A percentile compares a stretch with the other conserved stretches of the same genome.
phyloP scores from a whole-genome alignment of 2,329 filamentous ascomycete genomes.

The Tolypocladium inflatum region DNA sequence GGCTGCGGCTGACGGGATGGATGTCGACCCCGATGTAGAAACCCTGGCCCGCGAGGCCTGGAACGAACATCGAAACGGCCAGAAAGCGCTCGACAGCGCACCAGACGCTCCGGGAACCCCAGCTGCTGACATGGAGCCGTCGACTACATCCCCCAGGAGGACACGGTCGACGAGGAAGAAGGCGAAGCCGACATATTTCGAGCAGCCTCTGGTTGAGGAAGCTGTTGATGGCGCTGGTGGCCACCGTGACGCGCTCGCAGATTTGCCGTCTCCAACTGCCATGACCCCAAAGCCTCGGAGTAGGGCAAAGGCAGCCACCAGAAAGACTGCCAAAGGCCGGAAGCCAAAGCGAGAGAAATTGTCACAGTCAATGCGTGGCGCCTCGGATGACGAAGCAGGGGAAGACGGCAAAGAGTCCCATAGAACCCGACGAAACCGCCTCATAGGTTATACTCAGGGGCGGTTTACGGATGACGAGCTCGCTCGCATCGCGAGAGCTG shows the following conservation, averaged over 20 bases:
- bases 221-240: slow-evolving; percentile 9
- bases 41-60: slow-evolving; percentile 23
- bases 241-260: slow-evolving; percentile 7
- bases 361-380: slow-evolving; percentile 13
- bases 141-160: slow-evolving; percentile 11
- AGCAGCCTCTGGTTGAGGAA: slow-evolving; percentile 16
- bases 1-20: neutral
- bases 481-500: slow-evolving; percentile 25
- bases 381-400: slow-evolving; percentile 8
- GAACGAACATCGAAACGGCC: slow-evolving; percentile 21
- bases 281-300: slow-evolving; percentile 18
- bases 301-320: slow-evolving; percentile 18
- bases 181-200: slow-evolving; percentile 37
- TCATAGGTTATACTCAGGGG: slow-evolving; percentile 24
- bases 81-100: slow-evolving; percentile 9
- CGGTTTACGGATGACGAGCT: slow-evolving; percentile 35
- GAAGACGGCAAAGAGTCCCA: slow-evolving; percentile 6
- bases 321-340: slow-evolving; percentile 10
- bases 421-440: slow-evolving; percentile 12
- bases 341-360: slow-evolving; percentile 8
- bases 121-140: slow-evolving; percentile 3
- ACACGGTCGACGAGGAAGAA: slow-evolving; percentile 32
- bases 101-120: slow-evolving; percentile 3
- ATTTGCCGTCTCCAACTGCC: slow-evolving; percentile 23
- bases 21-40: slow-evolving; percentile 15